Conservation (phyloP, 192 early-diverging fungal genomes). For the Coemansia sp. region DNA sequence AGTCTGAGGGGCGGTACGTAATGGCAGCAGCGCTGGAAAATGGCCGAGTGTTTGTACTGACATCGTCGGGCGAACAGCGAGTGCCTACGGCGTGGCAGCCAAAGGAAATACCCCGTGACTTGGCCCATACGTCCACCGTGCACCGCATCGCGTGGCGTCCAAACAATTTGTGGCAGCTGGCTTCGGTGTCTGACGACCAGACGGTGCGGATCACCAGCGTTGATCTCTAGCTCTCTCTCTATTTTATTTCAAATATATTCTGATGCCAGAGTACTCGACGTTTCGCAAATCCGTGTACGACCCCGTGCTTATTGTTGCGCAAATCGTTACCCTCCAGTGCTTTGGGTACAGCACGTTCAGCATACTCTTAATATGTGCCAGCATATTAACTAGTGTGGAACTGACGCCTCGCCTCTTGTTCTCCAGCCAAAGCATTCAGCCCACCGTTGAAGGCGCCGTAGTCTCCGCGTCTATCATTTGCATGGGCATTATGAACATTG, state of each 20-base stretch:
- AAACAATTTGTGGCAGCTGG: conserved; percentile 56
- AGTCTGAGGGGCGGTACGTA: conserved; percentile 22
- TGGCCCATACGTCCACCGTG: conserved; percentile 60
- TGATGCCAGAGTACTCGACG: conserved; percentile 3
- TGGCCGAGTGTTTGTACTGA: conserved; percentile 69
- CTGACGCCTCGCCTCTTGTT: conserved; percentile 38
- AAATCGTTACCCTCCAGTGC: conserved; percentile 52
- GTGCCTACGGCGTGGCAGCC: conserved; percentile 46
- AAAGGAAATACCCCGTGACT: conserved; percentile 53
- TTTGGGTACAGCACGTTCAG: conserved; percentile 45
- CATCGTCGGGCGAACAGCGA: background rate
- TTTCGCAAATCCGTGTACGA: conserved; percentile 49
- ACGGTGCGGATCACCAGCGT: conserved; percentile 67
- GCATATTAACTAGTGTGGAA: conserved; percentile 21
- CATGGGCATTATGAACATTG: conserved; percentile 30
- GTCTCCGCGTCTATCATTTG: conserved; percentile 19
- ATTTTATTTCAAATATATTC: background rate
- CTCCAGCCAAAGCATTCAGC: conserved; percentile 25
- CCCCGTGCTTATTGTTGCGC: conserved; percentile 50
- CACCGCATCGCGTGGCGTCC: conserved; percentile 70
- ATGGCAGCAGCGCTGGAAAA: conserved; percentile 79
- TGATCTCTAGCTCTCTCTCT: conserved; percentile 9
- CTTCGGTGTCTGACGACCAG: conserved; percentile 71
- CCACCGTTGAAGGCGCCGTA: conserved; percentile 47
- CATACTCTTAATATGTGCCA: conserved; percentile 18